phyloP scores from a whole-genome alignment of 805 yeast genomes.

The Danielozyma ontarioensis region DNA sequence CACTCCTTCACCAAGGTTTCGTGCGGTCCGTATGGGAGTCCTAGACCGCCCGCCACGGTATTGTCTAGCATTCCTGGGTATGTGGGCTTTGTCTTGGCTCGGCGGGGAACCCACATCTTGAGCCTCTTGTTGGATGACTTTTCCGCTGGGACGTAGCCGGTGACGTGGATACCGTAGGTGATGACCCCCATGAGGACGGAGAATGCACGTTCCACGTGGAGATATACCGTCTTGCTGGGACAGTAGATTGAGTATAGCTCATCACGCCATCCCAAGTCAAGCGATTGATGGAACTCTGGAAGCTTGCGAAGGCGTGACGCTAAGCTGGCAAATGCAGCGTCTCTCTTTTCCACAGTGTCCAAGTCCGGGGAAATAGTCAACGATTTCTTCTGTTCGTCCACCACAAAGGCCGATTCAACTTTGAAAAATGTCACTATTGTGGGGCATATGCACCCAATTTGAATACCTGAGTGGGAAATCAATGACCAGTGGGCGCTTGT shows the following conservation, averaged over 20 bases:
- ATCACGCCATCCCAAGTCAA: conserved; percentile 72
- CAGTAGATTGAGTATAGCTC: conserved; percentile 74
- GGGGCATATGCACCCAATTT: conserved; percentile 25
- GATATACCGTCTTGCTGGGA: conserved; percentile 51
- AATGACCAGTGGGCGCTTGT: conserved; percentile 16
- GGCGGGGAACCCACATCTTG: conserved; percentile 78
- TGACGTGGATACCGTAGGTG: conserved; percentile 86
- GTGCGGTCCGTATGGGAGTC: conserved; percentile 65
- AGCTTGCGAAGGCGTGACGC: conserved; percentile 36
- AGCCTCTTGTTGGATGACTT: conserved; percentile 33
- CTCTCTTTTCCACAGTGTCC: conserved; percentile 38
- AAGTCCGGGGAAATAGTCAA: conserved; percentile 24
- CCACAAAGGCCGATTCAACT: conserved; percentile 8
- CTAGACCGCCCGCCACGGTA: conserved; percentile 93
- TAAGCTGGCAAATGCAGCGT: conserved; percentile 33
- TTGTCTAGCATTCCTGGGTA: conserved; percentile 90
- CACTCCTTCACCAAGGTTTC: conserved; percentile 86
- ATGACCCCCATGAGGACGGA: conserved; percentile 79
- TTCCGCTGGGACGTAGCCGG: conserved; percentile 61
- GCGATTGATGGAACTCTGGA: conserved; percentile 23
- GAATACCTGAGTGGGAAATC: conserved; percentile 24
- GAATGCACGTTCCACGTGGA: conserved; percentile 74
- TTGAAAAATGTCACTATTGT: conserved; percentile 18
- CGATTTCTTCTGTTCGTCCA: conserved; percentile 16
- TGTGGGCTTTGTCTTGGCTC: conserved; percentile 75